Percentiles rank a stretch among this genome's conserved stretches.
Evolutionary conservation across 2,329 filamentous ascomycete species (phyloP).

Genomic region (Hortaea sp.): DNA sequence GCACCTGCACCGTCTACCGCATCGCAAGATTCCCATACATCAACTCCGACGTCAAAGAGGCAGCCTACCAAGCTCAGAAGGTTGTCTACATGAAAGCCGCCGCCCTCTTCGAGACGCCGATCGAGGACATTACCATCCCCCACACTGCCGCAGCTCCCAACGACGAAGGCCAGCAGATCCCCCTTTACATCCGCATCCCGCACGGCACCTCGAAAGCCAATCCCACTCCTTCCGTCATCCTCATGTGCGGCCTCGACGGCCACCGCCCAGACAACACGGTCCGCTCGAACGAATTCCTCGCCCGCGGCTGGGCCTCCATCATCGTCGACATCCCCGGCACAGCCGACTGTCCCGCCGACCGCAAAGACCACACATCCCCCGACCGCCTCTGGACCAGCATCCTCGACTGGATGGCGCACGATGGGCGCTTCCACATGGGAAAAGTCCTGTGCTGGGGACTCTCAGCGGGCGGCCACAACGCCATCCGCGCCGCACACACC

Average conservation of each 20-base stretch:
- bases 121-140: conserved; percentile 30
- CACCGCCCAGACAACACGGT: conserved; percentile 54
- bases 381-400: conserved; percentile 56
- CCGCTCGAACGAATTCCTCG: conserved; percentile 51
- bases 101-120: conserved; percentile 25
- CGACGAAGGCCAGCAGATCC: conserved; percentile 28
- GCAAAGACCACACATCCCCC: conserved; percentile 47
- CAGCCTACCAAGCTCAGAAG: conserved; percentile 28
- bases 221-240: conserved; percentile 40
- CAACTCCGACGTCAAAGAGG: conserved; percentile 24
- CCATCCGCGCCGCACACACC: conserved; percentile 55
- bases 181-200: conserved; percentile 31
- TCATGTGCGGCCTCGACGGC: conserved; percentile 54
- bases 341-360: conserved; percentile 56
- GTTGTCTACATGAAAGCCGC: conserved; percentile 27
- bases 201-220: conserved; percentile 19
- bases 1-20: conserved; percentile 27
- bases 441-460: conserved; percentile 55
- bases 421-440: conserved; percentile 45
- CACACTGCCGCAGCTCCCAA: conserved; percentile 25
- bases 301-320: conserved; percentile 53
- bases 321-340: conserved; percentile 58
- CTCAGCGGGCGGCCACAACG: conserved; percentile 58
- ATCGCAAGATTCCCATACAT: conserved; percentile 30
- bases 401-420: conserved; percentile 47